Conservation (phyloP, 2,329 filamentous ascomycete genomes). For the Neopestalotiopsis clavispora region DNA sequence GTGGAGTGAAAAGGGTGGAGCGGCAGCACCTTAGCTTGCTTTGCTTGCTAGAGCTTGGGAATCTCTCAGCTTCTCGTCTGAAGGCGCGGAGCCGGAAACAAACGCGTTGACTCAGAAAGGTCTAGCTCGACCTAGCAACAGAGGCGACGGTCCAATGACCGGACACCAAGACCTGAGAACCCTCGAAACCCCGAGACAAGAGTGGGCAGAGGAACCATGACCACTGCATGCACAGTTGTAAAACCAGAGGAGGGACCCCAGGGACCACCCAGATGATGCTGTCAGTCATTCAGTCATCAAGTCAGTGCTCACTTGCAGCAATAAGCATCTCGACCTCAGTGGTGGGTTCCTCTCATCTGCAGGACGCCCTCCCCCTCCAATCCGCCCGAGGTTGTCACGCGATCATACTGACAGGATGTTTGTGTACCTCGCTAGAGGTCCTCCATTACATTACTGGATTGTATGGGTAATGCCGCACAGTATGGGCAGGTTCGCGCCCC, state of each 20-base stretch:
- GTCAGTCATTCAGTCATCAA: neutral
- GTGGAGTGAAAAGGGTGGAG: neutral
- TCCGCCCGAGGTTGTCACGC: neutral
- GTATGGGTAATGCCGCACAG: neutral
- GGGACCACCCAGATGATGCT: neutral
- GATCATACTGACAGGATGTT: neutral
- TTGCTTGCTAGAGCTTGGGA: neutral
- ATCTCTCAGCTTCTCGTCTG: neutral
- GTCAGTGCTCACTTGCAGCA: too few species aligned
- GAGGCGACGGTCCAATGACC: neutral
- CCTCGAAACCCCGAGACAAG: neutral
- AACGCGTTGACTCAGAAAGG: neutral
- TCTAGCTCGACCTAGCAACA: neutral
- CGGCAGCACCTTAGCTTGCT: neutral
- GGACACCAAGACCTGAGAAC: neutral
- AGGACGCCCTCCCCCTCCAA: neutral
- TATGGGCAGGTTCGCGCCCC: neutral
- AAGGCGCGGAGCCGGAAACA: neutral
- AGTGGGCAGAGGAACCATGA: neutral
- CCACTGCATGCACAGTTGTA: neutral
- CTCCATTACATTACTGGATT: neutral
- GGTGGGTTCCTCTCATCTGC: neutral
- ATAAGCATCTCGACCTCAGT: neutral
- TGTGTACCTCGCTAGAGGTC: neutral
- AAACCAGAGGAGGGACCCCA: neutral